Evolutionary conservation across 1,284 basidiomycete genomes (phyloP), one percentile per base, ranked within the genome.

Genomic region (Rhodotorula sp.): DNA sequence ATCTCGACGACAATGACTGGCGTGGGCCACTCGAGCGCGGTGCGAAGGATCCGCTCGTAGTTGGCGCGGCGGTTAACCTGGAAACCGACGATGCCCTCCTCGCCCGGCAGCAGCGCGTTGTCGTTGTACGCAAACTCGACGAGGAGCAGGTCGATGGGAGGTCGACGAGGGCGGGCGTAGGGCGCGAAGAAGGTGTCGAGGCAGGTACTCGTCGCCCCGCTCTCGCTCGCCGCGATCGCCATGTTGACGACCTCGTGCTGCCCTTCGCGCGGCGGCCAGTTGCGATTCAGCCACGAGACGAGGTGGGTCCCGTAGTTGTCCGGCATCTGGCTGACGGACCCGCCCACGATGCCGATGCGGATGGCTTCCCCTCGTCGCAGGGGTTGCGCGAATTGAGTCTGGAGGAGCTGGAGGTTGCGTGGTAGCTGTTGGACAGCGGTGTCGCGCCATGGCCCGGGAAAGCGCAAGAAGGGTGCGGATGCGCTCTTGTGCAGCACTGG

Each of bases 91-190:
- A 27, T 13, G 46, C 59, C 59, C 25, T 61, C 59, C 8, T 21
- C 7, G 25, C 48, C 48, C 3, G 48, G 46, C 27, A 34, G 46
- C 46, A 50, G 16, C 8, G 46, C 59, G 48, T 50, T 50, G 46
- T 61, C 59, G 59, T 61, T 61, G 59, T 61, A 61, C 21, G 59
- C 59, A 34, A 61, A 61, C 46, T 61, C 59, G 59, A 61, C 42
- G 27, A 61, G 48, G 46, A 61, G 59, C 5, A 61, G 59, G 45
- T 61, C 59, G 46, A 61, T 61, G 3, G 59, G 59, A 3, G 34
- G 34, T 34, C 5, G 34, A 34, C 34, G 34, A 34, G 34, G 34
- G 34, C 34, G 34, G 34, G 34, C 34, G 34, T 34, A 34, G 46
- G 59, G 59, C 25, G 23, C 59, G 59, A 61, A 61, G 48, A 61